Conservation (phyloP, 179 eudicot genomes). For the Silene vulgaris region DNA sequence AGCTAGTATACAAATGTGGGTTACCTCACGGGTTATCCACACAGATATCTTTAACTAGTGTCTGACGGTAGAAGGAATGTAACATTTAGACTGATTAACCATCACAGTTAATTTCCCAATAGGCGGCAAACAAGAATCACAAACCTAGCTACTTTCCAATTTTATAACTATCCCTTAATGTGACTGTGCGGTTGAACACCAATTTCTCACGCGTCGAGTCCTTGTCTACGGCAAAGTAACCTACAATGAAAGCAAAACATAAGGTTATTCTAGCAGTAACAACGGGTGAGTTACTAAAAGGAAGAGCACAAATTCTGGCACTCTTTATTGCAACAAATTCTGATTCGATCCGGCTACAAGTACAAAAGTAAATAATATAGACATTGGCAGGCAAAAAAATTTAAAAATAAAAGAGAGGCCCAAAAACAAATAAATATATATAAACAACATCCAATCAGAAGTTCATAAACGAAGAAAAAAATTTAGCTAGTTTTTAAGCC, state of each 20-base stretch:
- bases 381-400: too few species aligned
- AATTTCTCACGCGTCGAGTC: conserved; percentile 66
- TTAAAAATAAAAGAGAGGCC: too few species aligned
- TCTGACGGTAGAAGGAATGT: background rate
- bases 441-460: too few species aligned
- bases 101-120: background rate
- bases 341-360: too few species aligned
- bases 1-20: too few species aligned
- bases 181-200: conserved; percentile 77
- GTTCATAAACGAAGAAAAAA: too few species aligned
- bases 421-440: too few species aligned
- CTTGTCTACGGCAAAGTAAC: conserved; percentile 73
- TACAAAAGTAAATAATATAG: too few species aligned
- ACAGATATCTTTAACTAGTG: background rate
- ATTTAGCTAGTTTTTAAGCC: too few species aligned
- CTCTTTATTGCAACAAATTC: too few species aligned
- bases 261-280: background rate
- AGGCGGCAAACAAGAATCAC: background rate
- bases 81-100: background rate
- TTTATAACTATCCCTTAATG: conserved; percentile 72
- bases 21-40: background rate
- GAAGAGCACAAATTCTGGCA: too few species aligned
- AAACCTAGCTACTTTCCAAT: conserved; percentile 35
- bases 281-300: background rate
- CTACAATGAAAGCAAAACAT: conserved; percentile 32